These are phyloP conservation scores for Sonneratia alba DNA, from an alignment of 345 rosid genomes.

Conservation along the genomic window DNA sequence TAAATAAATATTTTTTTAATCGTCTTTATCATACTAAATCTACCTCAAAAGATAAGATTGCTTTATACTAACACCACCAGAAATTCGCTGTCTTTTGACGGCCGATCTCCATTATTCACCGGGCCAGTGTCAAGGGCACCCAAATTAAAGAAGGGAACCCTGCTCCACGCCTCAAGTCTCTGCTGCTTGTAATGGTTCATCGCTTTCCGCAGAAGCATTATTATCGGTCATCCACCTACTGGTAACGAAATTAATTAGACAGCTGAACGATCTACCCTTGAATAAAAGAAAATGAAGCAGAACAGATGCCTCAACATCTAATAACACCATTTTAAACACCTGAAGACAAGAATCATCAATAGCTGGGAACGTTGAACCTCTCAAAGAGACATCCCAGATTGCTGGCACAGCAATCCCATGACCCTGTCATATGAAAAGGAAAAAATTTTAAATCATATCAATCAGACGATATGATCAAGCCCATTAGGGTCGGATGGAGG, in stretches of 20 bases:
- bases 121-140: constrained; percentile 9
- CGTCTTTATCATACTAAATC: too few species aligned
- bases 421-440: constrained; percentile 29
- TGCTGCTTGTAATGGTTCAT: constrained; percentile 73
- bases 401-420: constrained; percentile 50
- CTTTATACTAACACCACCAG: too few species aligned
- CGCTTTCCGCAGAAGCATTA: constrained; percentile 47
- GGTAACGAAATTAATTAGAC: not conserved
- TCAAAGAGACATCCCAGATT: constrained; percentile 17
- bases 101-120: too few species aligned
- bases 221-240: not conserved
- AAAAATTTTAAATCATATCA: not conserved
- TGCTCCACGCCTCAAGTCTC: constrained; percentile 34
- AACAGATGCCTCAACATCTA: not conserved
- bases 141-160: constrained; percentile 15
- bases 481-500: not conserved
- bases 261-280: not conserved
- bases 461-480: not conserved
- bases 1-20: too few species aligned
- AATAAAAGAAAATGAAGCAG: not conserved
- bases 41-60: too few species aligned
- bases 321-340: constrained; percentile 31
- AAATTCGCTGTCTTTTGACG: too few species aligned
- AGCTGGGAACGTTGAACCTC: constrained; percentile 41
- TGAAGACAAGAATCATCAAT: constrained; percentile 47